A percentile compares a stretch with the other conserved stretches of the same genome.
These are phyloP conservation scores for Isatis tinctoria DNA, from an alignment of 345 rosid species.

Conservation along the genomic window DNA sequence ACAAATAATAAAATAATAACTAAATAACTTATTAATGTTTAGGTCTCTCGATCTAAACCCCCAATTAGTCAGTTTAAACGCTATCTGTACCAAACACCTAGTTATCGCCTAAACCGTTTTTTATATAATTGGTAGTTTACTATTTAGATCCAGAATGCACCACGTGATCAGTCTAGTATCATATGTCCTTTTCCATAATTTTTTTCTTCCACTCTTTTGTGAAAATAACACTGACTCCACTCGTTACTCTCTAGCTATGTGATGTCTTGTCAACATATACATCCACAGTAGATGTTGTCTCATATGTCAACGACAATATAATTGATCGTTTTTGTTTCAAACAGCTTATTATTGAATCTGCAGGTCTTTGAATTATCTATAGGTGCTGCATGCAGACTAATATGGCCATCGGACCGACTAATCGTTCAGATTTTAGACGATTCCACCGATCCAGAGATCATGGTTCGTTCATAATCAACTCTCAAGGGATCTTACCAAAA, in stretches of 20 bases:
- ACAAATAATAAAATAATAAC: background rate
- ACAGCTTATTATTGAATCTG: background rate
- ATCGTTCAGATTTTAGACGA: slow-evolving; percentile 58
- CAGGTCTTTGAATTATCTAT: slow-evolving; percentile 56
- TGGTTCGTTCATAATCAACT: slow-evolving; percentile 30
- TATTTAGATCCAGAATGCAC: background rate
- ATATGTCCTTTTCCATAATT: background rate
- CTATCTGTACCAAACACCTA: background rate
- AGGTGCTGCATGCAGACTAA: slow-evolving; percentile 52
- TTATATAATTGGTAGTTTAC: background rate
- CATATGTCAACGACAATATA: background rate
- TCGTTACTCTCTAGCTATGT: background rate
- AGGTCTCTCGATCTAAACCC: background rate
- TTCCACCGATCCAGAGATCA: slow-evolving; percentile 49
- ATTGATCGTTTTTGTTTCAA: background rate
- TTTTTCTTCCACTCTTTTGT: background rate
- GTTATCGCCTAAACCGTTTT: background rate
- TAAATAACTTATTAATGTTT: background rate
- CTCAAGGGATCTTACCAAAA: background rate
- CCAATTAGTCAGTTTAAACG: background rate
- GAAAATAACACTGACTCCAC: background rate
- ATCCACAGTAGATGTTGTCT: background rate
- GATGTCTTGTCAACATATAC: background rate
- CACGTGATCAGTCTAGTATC: background rate
- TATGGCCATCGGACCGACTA: slow-evolving; percentile 51